phyloP scores from a whole-genome alignment of 371 early-diverging fungal species.

The Mortierella sp. region DNA sequence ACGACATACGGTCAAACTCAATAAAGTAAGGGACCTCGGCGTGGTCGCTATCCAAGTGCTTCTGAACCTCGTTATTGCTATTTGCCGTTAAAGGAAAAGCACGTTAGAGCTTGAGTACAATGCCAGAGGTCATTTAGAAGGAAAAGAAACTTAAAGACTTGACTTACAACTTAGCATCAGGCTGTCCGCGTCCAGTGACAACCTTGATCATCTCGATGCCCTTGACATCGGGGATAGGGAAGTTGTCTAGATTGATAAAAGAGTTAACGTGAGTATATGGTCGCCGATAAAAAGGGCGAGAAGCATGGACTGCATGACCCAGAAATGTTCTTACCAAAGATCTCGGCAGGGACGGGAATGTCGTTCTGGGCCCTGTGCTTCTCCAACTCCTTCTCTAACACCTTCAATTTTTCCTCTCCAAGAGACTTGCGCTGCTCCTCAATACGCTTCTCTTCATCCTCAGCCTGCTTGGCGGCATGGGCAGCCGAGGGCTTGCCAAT shows the following conservation, averaged over 20 bases:
- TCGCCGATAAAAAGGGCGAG: not conserved
- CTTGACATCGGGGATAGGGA: constrained; percentile 71
- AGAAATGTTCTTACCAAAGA: constrained; percentile 55
- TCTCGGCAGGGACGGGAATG: constrained; percentile 67
- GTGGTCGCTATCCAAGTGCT: constrained; percentile 65
- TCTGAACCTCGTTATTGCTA: constrained; percentile 68
- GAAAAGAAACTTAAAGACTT: not conserved
- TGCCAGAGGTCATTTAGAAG: not conserved
- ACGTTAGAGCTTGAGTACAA: not conserved
- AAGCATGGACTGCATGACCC: not conserved
- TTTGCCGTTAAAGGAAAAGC: not conserved
- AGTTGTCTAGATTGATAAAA: constrained; percentile 57
- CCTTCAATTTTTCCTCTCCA: constrained; percentile 66
- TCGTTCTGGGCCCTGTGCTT: constrained; percentile 72
- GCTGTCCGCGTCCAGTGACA: constrained; percentile 68
- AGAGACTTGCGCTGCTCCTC: constrained; percentile 68
- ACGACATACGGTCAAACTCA: constrained; percentile 73
- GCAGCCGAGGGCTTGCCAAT: constrained; percentile 75
- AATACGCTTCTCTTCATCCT: constrained; percentile 71
- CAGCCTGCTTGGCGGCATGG: constrained; percentile 68
- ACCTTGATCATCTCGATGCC: constrained; percentile 75
- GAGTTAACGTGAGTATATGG: not conserved
- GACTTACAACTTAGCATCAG: constrained; percentile 62
- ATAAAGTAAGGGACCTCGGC: constrained; percentile 72
- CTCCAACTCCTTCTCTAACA: constrained; percentile 65